Percentiles rank a stretch among this genome's conserved stretches.
phyloP scores from a whole-genome alignment of 768 basidiomycete genomes.

The Sarcomyxa edulis region DNA sequence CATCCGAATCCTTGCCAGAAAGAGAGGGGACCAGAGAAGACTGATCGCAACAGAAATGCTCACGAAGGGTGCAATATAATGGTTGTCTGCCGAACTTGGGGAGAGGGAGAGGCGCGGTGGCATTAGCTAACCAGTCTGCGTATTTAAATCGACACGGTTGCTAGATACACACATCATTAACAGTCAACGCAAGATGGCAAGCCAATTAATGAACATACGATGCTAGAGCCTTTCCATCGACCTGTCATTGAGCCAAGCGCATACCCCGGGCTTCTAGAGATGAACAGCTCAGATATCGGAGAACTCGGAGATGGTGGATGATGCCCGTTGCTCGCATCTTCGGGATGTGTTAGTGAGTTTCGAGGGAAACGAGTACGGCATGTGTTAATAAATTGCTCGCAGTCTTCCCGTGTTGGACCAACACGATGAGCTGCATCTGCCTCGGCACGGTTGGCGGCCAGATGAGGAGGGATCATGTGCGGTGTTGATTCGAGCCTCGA shows the following conservation, averaged over 20 bases:
- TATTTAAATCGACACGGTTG: too few relatives aligned
- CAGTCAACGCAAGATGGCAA: background rate
- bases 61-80: constrained; percentile 42
- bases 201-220: constrained; percentile 25
- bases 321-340: constrained; percentile 1
- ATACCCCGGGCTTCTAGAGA: constrained; percentile 24
- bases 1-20: constrained; percentile 23
- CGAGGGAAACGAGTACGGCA: constrained; percentile 33
- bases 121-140: constrained; percentile 26
- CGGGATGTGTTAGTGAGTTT: background rate
- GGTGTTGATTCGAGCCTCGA: constrained; percentile 29
- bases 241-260: constrained; percentile 40
- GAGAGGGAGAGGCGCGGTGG: constrained; percentile 27
- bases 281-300: background rate
- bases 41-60: constrained; percentile 37
- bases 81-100: constrained; percentile 35
- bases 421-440: constrained; percentile 20
- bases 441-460: constrained; percentile 25
- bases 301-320: background rate
- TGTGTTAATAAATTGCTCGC: constrained; percentile 33
- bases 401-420: constrained; percentile 44
- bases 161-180: constrained; percentile 30
- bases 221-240: constrained; percentile 43
- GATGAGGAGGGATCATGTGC: constrained; percentile 34
- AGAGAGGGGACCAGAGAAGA: constrained; percentile 24